These are phyloP conservation scores for Leptomonas pyrrhocoris DNA, from an alignment of 208 protist species.

Conservation along the genomic window DNA sequence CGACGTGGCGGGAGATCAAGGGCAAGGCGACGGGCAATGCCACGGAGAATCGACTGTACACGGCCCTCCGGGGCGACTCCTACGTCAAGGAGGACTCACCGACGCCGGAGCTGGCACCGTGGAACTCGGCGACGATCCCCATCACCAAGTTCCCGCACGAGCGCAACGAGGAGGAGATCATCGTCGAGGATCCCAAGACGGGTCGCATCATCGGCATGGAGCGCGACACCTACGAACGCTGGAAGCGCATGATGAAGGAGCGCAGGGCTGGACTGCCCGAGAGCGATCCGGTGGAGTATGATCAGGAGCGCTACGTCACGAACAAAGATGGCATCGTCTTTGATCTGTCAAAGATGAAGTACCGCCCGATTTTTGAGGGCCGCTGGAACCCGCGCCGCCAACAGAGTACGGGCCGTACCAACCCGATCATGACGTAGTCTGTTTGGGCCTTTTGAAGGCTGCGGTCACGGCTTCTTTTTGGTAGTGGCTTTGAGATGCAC, in stretches of 20 bases:
- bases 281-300: constrained; percentile 87
- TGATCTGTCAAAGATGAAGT: constrained; percentile 89
- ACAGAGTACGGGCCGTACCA: constrained; percentile 86
- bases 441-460: neutral
- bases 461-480: constrained; percentile 5
- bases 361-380: constrained; percentile 84
- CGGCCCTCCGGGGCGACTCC: constrained; percentile 25
- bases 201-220: constrained; percentile 90
- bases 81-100: constrained; percentile 58
- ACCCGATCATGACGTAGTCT: constrained; percentile 82
- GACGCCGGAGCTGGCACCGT: constrained; percentile 66
- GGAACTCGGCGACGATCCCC: constrained; percentile 85
- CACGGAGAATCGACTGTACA: constrained; percentile 51
- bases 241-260: constrained; percentile 87
- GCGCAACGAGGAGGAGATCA: constrained; percentile 84
- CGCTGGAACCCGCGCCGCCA: constrained; percentile 82
- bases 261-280: constrained; percentile 62
- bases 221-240: constrained; percentile 80
- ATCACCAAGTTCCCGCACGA: constrained; percentile 87
- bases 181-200: constrained; percentile 88
- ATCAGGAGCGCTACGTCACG: constrained; percentile 89
- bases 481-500: too few species aligned
- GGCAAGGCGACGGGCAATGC: constrained; percentile 65
- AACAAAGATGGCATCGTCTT: constrained; percentile 89
- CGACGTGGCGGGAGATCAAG: constrained; percentile 79